These are phyloP conservation scores for Podochytrium sp. DNA, from an alignment of 192 early-diverging fungal species.

Conservation along the genomic window DNA sequence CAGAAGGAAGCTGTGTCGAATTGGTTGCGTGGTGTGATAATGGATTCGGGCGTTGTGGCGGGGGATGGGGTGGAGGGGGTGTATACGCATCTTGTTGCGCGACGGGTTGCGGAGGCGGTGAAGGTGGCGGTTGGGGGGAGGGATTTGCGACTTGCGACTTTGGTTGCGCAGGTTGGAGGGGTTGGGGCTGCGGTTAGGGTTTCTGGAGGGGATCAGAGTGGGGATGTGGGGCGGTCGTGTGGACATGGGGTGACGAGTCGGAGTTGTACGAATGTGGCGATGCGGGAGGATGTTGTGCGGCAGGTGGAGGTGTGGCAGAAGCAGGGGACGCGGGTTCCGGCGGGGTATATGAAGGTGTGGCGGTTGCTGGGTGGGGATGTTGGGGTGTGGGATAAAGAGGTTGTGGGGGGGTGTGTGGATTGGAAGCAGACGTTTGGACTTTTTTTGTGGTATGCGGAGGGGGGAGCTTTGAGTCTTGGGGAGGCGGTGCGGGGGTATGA, in stretches of 20 bases:
- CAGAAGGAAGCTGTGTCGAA: slow-evolving; percentile 60
- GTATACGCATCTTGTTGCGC: slow-evolving; percentile 61
- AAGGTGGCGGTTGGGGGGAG: slow-evolving; percentile 62
- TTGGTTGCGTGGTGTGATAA: slow-evolving; percentile 66
- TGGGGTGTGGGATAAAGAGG: slow-evolving; percentile 34
- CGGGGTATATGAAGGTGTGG: slow-evolving; percentile 45
- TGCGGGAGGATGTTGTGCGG: slow-evolving; percentile 24
- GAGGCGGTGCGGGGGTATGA: slow-evolving; percentile 47
- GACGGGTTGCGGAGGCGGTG: slow-evolving; percentile 69
- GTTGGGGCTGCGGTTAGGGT: slow-evolving; percentile 50
- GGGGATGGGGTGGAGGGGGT: slow-evolving; percentile 23
- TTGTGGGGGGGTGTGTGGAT: slow-evolving; percentile 23
- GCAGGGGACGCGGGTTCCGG: slow-evolving; percentile 6
- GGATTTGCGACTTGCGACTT: slow-evolving; percentile 76
- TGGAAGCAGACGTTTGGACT: slow-evolving; percentile 57
- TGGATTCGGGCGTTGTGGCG: slow-evolving; percentile 22
- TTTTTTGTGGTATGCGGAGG: slow-evolving; percentile 58
- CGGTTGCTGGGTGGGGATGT: slow-evolving; percentile 43
- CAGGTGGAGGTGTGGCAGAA: slow-evolving; percentile 49
- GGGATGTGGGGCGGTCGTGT: neutral
- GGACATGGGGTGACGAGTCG: slow-evolving; percentile 49
- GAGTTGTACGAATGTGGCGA: slow-evolving; percentile 21
- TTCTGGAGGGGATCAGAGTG: neutral
- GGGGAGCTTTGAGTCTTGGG: slow-evolving; percentile 38
- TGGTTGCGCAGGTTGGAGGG: slow-evolving; percentile 75